Evolutionary conservation across 1,284 basidiomycete genomes (phyloP).

Genomic region (Neotropicomus parvogracilis): DNA sequence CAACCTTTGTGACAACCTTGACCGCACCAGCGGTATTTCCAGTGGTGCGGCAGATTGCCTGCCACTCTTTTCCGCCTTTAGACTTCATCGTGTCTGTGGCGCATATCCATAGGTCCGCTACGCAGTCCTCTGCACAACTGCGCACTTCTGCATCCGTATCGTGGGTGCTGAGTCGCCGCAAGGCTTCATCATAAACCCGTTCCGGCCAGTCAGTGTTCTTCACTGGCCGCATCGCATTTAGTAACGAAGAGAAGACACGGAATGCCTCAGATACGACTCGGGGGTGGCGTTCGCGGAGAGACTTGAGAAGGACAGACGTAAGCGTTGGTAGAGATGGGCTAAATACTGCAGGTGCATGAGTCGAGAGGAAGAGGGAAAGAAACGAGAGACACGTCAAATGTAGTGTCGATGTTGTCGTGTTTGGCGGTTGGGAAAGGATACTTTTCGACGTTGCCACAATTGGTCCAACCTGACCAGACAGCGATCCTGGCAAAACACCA

Average conservation of each 20-base stretch:
- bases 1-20: slow-evolving; percentile 69
- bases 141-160: slow-evolving; percentile 93
- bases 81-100: slow-evolving; percentile 68
- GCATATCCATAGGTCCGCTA: slow-evolving; percentile 84
- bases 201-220: slow-evolving; percentile 61
- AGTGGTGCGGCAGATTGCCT: slow-evolving; percentile 73
- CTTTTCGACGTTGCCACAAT: slow-evolving; percentile 62
- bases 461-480: slow-evolving; percentile 66
- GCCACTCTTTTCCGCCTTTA: slow-evolving; percentile 73
- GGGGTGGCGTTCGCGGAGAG: slow-evolving; percentile 70
- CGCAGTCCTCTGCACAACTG: slow-evolving; percentile 74
- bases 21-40: slow-evolving; percentile 73
- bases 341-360: slow-evolving; percentile 72
- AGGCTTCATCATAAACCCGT: slow-evolving; percentile 70
- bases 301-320: slow-evolving; percentile 70
- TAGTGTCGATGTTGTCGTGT: slow-evolving; percentile 67
- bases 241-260: slow-evolving; percentile 68
- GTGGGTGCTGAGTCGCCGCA: slow-evolving; percentile 67
- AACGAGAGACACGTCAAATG: slow-evolving; percentile 83
- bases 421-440: slow-evolving; percentile 60
- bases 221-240: slow-evolving; percentile 61
- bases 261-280: slow-evolving; percentile 82
- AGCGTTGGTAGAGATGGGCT: slow-evolving; percentile 58
- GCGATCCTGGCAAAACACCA: slow-evolving; percentile 77
- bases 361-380: slow-evolving; percentile 78